Percentiles rank a stretch among this genome's conserved stretches.
These are phyloP conservation scores for Candida hispaniensis DNA, from an alignment of 805 yeast species.

Conservation along the genomic window DNA sequence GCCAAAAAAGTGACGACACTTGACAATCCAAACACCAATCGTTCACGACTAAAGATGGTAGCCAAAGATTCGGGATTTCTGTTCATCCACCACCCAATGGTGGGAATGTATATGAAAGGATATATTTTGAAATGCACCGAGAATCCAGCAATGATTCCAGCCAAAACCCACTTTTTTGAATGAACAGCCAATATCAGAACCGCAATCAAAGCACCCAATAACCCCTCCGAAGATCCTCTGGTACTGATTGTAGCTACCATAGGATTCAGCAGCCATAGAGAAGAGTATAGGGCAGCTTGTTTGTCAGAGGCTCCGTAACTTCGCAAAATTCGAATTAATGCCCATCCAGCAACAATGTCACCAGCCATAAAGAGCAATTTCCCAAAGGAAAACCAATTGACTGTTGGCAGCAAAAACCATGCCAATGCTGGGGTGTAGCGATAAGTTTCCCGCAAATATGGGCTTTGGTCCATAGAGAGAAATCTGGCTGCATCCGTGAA, in stretches of 20 bases:
- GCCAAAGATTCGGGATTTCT: conserved; percentile 17
- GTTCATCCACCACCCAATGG: conserved; percentile 42
- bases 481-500: conserved; percentile 84
- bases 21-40: conserved; percentile 36
- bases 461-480: conserved; percentile 45
- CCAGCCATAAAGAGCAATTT: conserved; percentile 65
- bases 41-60: conserved; percentile 26
- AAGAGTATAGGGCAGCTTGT: conserved; percentile 36
- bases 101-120: conserved; percentile 80
- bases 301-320: conserved; percentile 24
- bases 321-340: conserved; percentile 39
- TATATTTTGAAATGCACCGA: conserved; percentile 86
- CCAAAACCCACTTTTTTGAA: conserved; percentile 30
- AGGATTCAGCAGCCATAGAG: conserved; percentile 85
- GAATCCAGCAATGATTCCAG: conserved; percentile 49
- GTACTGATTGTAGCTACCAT: conserved; percentile 91
- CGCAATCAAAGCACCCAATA: conserved; percentile 69
- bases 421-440: conserved; percentile 87
- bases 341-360: conserved; percentile 70
- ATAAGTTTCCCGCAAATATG: conserved; percentile 78
- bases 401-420: conserved; percentile 70
- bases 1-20: conserved; percentile 36
- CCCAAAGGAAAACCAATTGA: conserved; percentile 48
- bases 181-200: conserved; percentile 40
- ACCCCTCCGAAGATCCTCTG: conserved; percentile 87